Base-by-base conservation (phyloP, 345 rosid species). In the Eucalyptus fibrosa region DNA sequence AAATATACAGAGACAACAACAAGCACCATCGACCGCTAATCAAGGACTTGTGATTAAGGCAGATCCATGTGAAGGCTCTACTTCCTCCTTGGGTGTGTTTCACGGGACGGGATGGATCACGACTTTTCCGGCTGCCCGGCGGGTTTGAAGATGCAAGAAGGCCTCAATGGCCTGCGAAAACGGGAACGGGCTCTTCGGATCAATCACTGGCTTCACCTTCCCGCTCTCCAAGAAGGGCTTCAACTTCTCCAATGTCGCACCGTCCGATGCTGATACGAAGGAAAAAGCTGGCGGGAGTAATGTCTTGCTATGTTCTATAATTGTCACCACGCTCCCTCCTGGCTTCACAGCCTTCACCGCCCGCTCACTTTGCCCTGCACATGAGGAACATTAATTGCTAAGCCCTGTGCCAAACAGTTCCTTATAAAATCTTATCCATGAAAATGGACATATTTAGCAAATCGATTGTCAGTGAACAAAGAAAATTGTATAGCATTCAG, bases 271-370 rank as follows among this genome's bases (percentile, higher is more conserved):
- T 67, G 96, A 95, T 30, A 93, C 94, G 89, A 97, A 97, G 92
- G 96, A 91, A 86, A 96, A 95, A 83, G 97, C 96, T 28, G 98
- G 96, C 5, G 97, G 97, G 5, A 96, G 93, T 7, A 94, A 96
- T 8, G 96, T 96, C 13, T 96, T 98, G 32, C 45, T 42, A 34
- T 72, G 45, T 19, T 69, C 83, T 1, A 96, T 94, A 86, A 96
- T 90, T 40, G 96, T 98, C 91, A 95, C 99, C 50, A 96, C 98
- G 45, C 93, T 94, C 45, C 99, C 99, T 23, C 97, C 98, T 93
- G 95, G 95, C 91, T 96, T 97, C 85, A 96, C 90, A 60, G 89
- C 97, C 92, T 97, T 95, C 91, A 96, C 98, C 3, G 98, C 98
- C 89, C 87, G 93, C 26, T 95, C 97, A 49, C 99, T 96, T 91